These are phyloP conservation scores for Xanthoconium stramineum DNA, from an alignment of 768 basidiomycete species.

Conservation along the genomic window DNA sequence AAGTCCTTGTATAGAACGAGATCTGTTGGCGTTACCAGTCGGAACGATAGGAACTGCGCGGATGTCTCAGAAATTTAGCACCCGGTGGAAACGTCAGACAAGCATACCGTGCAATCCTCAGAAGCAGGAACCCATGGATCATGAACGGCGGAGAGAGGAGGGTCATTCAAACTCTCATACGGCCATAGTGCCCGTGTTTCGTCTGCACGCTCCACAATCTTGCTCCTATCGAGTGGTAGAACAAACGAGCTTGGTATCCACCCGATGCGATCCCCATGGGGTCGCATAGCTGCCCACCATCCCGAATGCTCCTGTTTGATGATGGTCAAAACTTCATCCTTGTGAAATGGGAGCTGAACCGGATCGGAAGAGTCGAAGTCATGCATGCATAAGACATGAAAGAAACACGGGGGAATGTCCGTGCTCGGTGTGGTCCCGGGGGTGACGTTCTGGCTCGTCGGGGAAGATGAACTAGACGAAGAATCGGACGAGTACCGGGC, in stretches of 20 bases:
- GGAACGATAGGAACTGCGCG: constrained; percentile 14
- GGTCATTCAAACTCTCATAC: constrained; percentile 6
- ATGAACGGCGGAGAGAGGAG: constrained; percentile 13
- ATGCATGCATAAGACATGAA: constrained; percentile 56
- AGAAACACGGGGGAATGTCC: constrained; percentile 31
- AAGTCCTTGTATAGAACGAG: constrained; percentile 8
- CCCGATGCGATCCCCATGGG: constrained; percentile 50
- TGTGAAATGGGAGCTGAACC: constrained; percentile 58
- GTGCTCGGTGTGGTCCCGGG: constrained; percentile 31
- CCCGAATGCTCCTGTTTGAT: constrained; percentile 68
- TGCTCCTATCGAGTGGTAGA: constrained; percentile 36
- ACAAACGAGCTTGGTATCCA: constrained; percentile 81
- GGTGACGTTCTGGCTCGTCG: constrained; percentile 1
- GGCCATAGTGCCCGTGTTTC: constrained; percentile 38
- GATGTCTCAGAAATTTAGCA: constrained; percentile 9
- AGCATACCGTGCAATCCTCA: constrained; percentile 18
- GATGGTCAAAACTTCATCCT: constrained; percentile 65
- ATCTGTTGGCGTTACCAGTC: constrained; percentile 19
- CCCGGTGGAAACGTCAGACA: neutral
- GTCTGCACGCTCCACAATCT: constrained; percentile 43
- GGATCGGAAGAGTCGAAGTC: constrained; percentile 65
- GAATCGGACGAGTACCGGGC: constrained; percentile 36
- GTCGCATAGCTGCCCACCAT: constrained; percentile 78
- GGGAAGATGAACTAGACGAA: constrained; percentile 20
- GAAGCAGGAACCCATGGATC: constrained; percentile 21